Evolutionary conservation across 257 asterid species (phyloP).

Genomic region (Parsonsia alboflavescens): DNA sequence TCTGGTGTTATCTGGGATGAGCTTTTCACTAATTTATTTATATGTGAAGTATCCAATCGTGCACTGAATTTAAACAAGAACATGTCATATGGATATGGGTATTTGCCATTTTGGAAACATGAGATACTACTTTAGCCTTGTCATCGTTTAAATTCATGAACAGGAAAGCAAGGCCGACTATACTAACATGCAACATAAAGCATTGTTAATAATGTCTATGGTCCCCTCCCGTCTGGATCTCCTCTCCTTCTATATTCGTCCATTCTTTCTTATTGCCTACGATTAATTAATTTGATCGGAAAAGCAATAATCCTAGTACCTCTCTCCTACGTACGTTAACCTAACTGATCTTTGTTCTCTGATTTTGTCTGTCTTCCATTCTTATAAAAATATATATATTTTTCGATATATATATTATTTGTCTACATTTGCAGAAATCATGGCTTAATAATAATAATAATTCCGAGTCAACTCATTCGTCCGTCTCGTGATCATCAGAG

Average conservation of each 20-base stretch:
- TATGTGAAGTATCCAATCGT: background rate
- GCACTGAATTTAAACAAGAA: slow-evolving; percentile 11
- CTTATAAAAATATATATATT: no score
- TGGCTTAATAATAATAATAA: no score
- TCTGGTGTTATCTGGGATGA: background rate
- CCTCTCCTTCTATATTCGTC: slow-evolving; percentile 16
- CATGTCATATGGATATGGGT: slow-evolving; percentile 13
- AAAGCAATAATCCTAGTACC: no score
- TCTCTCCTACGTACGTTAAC: no score
- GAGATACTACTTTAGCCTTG: slow-evolving; percentile 21
- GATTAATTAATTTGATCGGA: background rate
- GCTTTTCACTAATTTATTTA: no score
- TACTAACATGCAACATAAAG: slow-evolving; percentile 32
- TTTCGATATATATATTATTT: no score
- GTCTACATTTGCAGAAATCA: no score
- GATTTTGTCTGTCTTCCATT: no score
- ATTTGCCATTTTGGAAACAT: slow-evolving; percentile 22
- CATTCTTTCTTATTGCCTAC: slow-evolving; percentile 19
- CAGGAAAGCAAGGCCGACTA: slow-evolving; percentile 17
- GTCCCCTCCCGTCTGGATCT: no score
- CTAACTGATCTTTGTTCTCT: background rate
- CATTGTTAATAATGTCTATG: slow-evolving; percentile 59
- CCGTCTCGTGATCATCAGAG: no score
- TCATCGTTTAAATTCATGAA: slow-evolving; percentile 15
- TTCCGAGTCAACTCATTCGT: no score